Evolutionary conservation across 495 filamentous ascomycete species (phyloP), one percentile per base, ranked within the genome.

Genomic region (Achaetomiella virescens): DNA sequence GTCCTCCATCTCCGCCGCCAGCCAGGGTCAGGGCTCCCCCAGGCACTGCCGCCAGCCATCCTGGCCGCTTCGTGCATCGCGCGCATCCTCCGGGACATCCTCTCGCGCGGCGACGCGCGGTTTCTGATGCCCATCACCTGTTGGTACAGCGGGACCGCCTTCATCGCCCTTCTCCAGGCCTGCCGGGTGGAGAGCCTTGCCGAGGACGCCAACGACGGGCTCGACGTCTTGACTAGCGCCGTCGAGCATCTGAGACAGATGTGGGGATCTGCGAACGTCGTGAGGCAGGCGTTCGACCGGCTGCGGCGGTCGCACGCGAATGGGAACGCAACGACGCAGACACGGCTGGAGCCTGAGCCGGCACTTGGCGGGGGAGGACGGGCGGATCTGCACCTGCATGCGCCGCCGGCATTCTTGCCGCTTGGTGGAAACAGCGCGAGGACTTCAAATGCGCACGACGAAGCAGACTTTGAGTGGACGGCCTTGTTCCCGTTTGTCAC

Each of bases 121-220:
- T 73, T 70, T 42, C 61, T 73, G 8, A 73, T 71, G 67, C 62
- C 67, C n/a, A 71, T 73, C 20, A 66, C 67, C 1, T 69, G 70
- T 38, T 73, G 70, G 70, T 73, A 73, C 44, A 65, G 59, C 33
- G 64, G 67, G 2, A 71, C 68, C 17, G 70, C 70, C 1, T 68
- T 71, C n/a, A 64, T 68, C 17, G 70, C 68, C 3, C 43, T 73
- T 12, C 38, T 73, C 2, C 69, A 73, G 33, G 70, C 68, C 1
- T 54, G 55, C 2, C 59, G 66, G 10, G 64, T 72, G 21, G 53
- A 63, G 6, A 48, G 58, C 7, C 60, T 72, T 3, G 60, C 68
- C 6, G 53, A 55, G 22, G 61, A 62, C 10, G 70, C 64, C 12
- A 64, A 71, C 21, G 64, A 67, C 31, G 70, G 68, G 25, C 53